Evolutionary conservation across 2,329 filamentous ascomycete species (phyloP).

Genomic region (Curvularia lunata): DNA sequence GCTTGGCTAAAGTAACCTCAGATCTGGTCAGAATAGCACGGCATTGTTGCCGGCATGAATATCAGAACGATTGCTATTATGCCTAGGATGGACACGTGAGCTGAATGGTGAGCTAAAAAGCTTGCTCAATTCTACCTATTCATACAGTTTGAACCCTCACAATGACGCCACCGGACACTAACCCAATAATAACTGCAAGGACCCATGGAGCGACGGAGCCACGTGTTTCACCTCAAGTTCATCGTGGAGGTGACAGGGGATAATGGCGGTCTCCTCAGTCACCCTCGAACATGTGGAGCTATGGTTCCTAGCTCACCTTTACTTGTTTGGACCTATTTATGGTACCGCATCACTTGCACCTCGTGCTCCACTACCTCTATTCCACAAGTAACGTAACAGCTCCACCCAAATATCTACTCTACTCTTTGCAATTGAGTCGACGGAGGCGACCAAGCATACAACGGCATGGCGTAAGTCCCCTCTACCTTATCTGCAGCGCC

Average conservation of each 20-base stretch:
- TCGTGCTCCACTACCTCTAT: neutral
- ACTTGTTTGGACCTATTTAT: neutral
- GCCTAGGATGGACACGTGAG: no score
- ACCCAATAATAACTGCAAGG: neutral
- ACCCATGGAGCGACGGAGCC: neutral
- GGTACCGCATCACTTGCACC: neutral
- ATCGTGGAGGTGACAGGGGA: neutral
- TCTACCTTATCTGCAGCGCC: neutral
- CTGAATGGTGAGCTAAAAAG: no score
- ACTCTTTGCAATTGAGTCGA: neutral
- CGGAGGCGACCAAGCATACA: neutral
- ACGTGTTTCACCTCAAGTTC: neutral
- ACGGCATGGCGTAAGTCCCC: constrained; percentile 18
- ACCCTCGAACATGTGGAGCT: neutral
- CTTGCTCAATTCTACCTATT: neutral
- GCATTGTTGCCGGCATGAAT: neutral
- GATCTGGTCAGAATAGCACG: no score
- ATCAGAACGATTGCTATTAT: neutral
- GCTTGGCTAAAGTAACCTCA: no score
- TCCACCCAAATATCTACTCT: neutral
- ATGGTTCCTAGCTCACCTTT: constrained; percentile 7
- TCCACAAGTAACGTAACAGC: neutral
- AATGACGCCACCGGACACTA: neutral
- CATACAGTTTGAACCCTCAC: neutral
- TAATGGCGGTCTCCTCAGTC: neutral